Evolutionary conservation across 192 early-diverging fungal genomes (phyloP).

Genomic region (Backusella luteola): DNA sequence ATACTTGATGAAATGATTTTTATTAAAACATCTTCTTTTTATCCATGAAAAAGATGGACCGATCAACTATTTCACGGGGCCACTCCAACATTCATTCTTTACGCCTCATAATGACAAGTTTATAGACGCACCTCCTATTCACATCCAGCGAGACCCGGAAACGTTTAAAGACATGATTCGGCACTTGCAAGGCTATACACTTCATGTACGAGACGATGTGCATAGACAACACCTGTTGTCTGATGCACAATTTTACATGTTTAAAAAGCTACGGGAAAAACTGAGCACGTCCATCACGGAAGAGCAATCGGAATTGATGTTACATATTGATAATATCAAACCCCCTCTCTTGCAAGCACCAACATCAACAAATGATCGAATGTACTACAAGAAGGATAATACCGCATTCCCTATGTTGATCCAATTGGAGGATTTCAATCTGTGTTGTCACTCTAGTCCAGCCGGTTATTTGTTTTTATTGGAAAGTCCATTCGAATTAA

Average conservation of each 20-base stretch:
- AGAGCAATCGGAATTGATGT: background rate
- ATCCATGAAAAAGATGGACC: background rate
- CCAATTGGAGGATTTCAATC: background rate
- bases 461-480: background rate
- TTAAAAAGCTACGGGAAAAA: conserved; percentile 18
- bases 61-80: conserved; percentile 15
- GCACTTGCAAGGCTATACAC: conserved; percentile 47
- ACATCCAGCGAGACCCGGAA: conserved; percentile 37
- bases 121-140: conserved; percentile 7
- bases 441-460: background rate
- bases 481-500: background rate
- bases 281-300: background rate
- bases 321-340: background rate
- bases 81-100: background rate
- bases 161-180: conserved; percentile 44
- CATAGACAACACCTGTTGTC: conserved; percentile 44
- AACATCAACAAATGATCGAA: background rate
- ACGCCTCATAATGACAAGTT: background rate
- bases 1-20: background rate
- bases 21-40: background rate
- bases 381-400: background rate
- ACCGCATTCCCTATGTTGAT: background rate
- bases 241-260: conserved; percentile 39
- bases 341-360: background rate
- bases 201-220: conserved; percentile 41